Evolutionary conservation across 805 yeast genomes (phyloP).

Genomic region (Starmerella sirachaensis): DNA sequence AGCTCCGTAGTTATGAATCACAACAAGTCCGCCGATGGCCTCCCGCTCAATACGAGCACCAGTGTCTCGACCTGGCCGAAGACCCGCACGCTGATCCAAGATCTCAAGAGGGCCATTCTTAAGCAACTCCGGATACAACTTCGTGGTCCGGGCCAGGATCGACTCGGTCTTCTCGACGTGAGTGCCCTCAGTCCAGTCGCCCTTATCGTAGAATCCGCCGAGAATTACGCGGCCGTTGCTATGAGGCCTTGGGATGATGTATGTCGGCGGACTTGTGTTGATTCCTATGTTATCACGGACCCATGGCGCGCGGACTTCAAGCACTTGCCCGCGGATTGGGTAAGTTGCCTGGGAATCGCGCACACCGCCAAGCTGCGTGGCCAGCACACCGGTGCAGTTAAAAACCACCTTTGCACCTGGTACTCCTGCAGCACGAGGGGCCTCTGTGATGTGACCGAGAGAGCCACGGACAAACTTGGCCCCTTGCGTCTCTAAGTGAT

Average conservation of each 20-base stretch:
- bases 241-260: conserved; percentile 59
- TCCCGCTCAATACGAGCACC: conserved; percentile 62
- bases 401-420: conserved; percentile 7
- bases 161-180: conserved; percentile 46
- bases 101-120: conserved; percentile 36
- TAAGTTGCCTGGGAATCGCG: conserved; percentile 42
- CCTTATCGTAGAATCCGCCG: conserved; percentile 63
- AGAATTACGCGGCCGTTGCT: conserved; percentile 55
- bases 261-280: conserved; percentile 36
- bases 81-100: conserved; percentile 55
- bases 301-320: conserved; percentile 59
- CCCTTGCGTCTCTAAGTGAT: conserved; percentile 37
- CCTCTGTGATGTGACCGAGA: conserved; percentile 46
- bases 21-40: conserved; percentile 30
- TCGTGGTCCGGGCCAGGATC: conserved; percentile 47
- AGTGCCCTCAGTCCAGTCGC: conserved; percentile 51
- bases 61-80: conserved; percentile 65
- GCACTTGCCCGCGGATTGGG: conserved; percentile 74
- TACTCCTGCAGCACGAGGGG: conserved; percentile 24
- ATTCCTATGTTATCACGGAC: conserved; percentile 39
- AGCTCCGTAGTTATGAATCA: conserved; percentile 67
- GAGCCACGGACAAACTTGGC: conserved; percentile 40
- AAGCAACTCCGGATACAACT: conserved; percentile 36
- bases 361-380: conserved; percentile 52
- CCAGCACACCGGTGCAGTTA: conserved; percentile 56